Conservation (phyloP, 768 basidiomycete species). For the Glaciozyma antarctica region DNA sequence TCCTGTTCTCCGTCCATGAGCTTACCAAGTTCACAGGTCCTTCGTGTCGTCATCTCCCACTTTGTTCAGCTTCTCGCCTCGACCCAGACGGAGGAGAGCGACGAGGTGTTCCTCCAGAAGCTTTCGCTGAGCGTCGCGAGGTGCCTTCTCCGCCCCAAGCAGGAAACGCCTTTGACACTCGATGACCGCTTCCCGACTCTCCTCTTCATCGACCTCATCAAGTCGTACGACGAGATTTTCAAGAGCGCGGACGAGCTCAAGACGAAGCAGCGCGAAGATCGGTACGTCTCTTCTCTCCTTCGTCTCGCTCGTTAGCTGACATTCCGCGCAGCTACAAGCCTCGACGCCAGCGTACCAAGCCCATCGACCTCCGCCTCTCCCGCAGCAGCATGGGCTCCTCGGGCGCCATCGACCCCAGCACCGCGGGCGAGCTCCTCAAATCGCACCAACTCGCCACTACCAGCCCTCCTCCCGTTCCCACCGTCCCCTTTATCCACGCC, state of each 20-base stretch:
- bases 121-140: conserved; percentile 77
- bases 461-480: no score
- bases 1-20: conserved; percentile 51
- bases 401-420: conserved; percentile 9
- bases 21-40: conserved; percentile 68
- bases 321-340: conserved; percentile 19
- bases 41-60: conserved; percentile 70
- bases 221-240: neutral
- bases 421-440: conserved; percentile 2
- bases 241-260: conserved; percentile 1
- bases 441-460: no score
- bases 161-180: conserved; percentile 73
- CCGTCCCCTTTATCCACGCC: no score
- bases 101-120: conserved; percentile 76
- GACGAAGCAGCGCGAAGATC: conserved; percentile 18
- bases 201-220: conserved; percentile 71
- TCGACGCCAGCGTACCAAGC: conserved; percentile 32
- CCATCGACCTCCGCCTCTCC: conserved; percentile 33
- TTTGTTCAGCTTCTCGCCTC: conserved; percentile 43
- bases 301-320: neutral
- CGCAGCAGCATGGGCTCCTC: conserved; percentile 13
- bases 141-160: conserved; percentile 67
- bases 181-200: conserved; percentile 80
- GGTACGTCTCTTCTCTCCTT: neutral
- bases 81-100: conserved; percentile 44